A percentile compares a stretch with the other conserved stretches of the same genome.
phyloP scores from a whole-genome alignment of 495 filamentous ascomycete genomes.

The Apodospora peruviana region DNA sequence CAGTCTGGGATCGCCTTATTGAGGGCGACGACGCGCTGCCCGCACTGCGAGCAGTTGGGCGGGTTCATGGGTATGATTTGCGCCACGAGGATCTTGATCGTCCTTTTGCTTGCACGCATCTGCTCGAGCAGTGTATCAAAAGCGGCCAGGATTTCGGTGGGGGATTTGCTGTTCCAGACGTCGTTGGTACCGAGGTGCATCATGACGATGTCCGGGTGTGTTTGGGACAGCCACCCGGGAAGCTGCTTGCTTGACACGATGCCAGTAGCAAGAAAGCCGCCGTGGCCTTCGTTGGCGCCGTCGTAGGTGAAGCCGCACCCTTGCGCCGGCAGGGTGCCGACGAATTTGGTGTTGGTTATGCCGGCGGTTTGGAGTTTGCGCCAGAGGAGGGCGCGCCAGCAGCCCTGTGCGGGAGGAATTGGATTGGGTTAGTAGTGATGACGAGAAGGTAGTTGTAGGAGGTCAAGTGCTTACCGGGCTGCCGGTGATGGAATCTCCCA shows the following conservation, averaged over 20 bases:
- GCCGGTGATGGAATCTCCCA: conserved; percentile 38
- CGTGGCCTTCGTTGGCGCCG: conserved; percentile 42
- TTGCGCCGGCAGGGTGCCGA: conserved; percentile 29
- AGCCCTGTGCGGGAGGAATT: conserved; percentile 19
- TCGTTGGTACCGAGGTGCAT: conserved; percentile 48
- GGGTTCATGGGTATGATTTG: conserved; percentile 43
- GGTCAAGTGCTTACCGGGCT: conserved; percentile 17
- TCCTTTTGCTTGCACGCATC: conserved; percentile 37
- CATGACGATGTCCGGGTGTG: conserved; percentile 37
- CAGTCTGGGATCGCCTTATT: conserved; percentile 36
- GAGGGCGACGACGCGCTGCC: conserved; percentile 22
- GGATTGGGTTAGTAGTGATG: not conserved
- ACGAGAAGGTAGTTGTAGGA: not conserved
- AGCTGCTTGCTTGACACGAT: conserved; percentile 37
- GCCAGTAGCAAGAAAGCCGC: conserved; percentile 35
- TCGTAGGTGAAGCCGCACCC: conserved; percentile 40
- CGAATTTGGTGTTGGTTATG: conserved; percentile 31
- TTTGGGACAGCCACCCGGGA: conserved; percentile 31
- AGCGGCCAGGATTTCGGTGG: conserved; percentile 29
- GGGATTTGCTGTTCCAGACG: conserved; percentile 32
- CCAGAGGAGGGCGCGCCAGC: conserved; percentile 38
- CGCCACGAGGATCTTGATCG: conserved; percentile 39
- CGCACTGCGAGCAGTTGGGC: conserved; percentile 23
- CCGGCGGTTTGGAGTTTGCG: conserved; percentile 24
- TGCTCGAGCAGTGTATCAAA: conserved; percentile 30